A percentile compares a stretch with the other conserved stretches of the same genome.
These are phyloP conservation scores for Penicillium sp. DNA, from an alignment of 2,329 filamentous ascomycete species.

Conservation along the genomic window DNA sequence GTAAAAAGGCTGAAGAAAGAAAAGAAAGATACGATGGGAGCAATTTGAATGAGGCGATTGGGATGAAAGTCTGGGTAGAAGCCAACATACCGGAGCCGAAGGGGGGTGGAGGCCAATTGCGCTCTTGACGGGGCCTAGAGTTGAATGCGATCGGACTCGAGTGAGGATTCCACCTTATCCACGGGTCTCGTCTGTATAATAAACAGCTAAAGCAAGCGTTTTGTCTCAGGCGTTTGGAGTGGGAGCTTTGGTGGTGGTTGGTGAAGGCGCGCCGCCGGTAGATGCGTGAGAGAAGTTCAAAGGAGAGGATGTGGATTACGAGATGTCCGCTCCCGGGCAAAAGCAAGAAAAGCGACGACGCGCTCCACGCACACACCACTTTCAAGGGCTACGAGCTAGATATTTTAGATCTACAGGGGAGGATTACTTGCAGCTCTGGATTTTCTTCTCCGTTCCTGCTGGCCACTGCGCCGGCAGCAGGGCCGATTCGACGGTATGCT, in stretches of 20 bases:
- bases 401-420: not conserved
- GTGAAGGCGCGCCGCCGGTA: constrained; percentile 14
- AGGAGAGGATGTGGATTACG: constrained; percentile 24
- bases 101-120: constrained; percentile 18
- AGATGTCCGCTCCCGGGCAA: constrained; percentile 24
- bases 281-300: constrained; percentile 24
- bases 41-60: constrained; percentile 3
- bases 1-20: not conserved
- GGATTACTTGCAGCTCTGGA: constrained; percentile 1
- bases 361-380: constrained; percentile 8
- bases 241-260: constrained; percentile 12
- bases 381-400: not conserved
- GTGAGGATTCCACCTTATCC: not conserved
- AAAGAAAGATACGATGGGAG: not conserved
- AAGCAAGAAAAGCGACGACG: constrained; percentile 15
- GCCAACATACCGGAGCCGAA: constrained; percentile 26
- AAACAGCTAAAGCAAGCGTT: not conserved
- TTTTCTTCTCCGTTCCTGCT: constrained; percentile 10
- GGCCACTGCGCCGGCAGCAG: constrained; percentile 10
- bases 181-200: not conserved
- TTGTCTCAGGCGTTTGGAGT: not conserved
- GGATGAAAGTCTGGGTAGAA: constrained; percentile 6
- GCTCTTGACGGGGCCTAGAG: constrained; percentile 9
- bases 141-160: constrained; percentile 1
- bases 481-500: constrained; percentile 17